Evolutionary conservation across 257 asterid genomes (phyloP), one percentile per base, ranked within the genome.

Genomic region (Primulina huaijiensis): DNA sequence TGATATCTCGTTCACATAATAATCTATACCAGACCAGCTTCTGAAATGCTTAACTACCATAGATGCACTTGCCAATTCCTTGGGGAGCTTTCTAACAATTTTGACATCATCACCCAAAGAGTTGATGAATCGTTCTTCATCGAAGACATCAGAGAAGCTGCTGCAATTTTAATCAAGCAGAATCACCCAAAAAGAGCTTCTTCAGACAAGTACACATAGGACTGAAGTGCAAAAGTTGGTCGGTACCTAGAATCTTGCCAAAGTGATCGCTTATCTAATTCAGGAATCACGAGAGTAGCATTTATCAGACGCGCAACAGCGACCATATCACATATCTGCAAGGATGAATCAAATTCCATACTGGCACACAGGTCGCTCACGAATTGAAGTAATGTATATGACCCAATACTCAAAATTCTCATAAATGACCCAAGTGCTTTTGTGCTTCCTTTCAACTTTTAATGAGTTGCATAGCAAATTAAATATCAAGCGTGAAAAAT

Each of bases 291-390:
- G 27, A 92, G 97, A 46, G 98, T 90, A 25, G 98, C 98, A 84
- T 92, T 90, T 76, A 92, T 83, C 62, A 92, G 82, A 46, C 89
- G 96, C 67, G 98, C 96, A 78, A 92, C 90, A 74, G 96, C 98
- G 80, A 92, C 98, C 98, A 92, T 92, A 81, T 92, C 98, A 69
- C 98, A 90, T 77, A 92, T 92, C 98, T 92, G 86, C 85, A 79
- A 76, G 65, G 67, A 70, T 60, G 40, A 69, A 70, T 27, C 31
- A 38, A 21, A 25, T 38, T 35, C 43, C 55, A 72, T 73, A 67
- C 58, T 31, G 66, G 74, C 33, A 62, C 56, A 33, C 56, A 50
- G 17, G 12, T 25, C 60, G 64, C 66, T 62, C 29, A 58, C 20
- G 19, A 33, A 38, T 34, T 33, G 29, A 69, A 62, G 55, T 17